These are phyloP conservation scores for Capsella rubella DNA, from an alignment of 441 rosid genomes.

Conservation along the genomic window DNA sequence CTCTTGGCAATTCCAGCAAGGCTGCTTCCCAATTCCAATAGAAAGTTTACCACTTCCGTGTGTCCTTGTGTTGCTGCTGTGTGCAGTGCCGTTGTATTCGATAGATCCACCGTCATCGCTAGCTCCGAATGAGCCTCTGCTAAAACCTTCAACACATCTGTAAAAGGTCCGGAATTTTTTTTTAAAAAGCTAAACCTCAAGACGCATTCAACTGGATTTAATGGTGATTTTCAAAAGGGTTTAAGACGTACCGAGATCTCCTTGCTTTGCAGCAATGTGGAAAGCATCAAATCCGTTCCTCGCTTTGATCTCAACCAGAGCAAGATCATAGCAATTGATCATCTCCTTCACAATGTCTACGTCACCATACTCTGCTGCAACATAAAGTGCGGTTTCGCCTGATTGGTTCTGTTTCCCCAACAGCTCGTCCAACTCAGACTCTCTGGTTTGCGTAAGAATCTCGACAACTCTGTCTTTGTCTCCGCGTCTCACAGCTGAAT, in stretches of 20 bases:
- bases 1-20: constrained; percentile 80
- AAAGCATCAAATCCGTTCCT: constrained; percentile 95
- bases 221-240: neutral
- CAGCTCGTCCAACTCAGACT: constrained; percentile 53
- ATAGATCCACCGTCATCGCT: constrained; percentile 84
- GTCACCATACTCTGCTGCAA: constrained; percentile 81
- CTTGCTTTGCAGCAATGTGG: constrained; percentile 97
- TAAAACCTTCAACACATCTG: constrained; percentile 70
- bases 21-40: constrained; percentile 72
- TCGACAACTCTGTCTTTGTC: constrained; percentile 56
- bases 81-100: constrained; percentile 85
- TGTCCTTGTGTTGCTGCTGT: constrained; percentile 94
- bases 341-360: constrained; percentile 76
- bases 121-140: constrained; percentile 80
- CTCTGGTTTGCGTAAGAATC: constrained; percentile 50
- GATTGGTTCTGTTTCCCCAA: constrained; percentile 80
- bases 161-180: constrained; percentile 1
- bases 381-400: constrained; percentile 90
- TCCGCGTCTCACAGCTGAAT: constrained; percentile 79
- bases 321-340: constrained; percentile 76
- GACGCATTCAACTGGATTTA: neutral
- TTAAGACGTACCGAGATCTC: constrained; percentile 66
- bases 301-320: constrained; percentile 80
- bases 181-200: neutral
- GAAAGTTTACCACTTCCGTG: constrained; percentile 61